Base-by-base conservation (phyloP, 208 protist genomes). In the Leishmania guyanensis region DNA sequence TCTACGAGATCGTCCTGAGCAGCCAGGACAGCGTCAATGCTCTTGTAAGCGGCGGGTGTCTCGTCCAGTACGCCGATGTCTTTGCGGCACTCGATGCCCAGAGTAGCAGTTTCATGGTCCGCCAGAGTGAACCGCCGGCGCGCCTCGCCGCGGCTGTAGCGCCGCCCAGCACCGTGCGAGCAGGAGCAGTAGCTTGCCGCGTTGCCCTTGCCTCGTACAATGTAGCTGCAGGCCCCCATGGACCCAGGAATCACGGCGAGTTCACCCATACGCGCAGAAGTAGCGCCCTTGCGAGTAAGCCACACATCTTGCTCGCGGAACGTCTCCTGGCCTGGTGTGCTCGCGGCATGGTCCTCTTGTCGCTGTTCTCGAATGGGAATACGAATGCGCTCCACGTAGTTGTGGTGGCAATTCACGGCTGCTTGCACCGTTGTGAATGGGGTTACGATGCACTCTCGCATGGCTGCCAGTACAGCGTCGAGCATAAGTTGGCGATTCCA, bases 381-480 rank as follows among this genome's bases (percentile, higher is more conserved):
- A 20, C 62, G 48, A 50, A 75, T 78, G 39, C 69, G 85, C 78
- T 97, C 91, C 36, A 97, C 87, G 84, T 98, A 98, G 85, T 98
- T 98, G 84, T 98, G 95, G 81, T 98, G 95, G 86, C 94, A 97
- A 87, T 98, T 98, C 36, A 98, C 89, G 12, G 91, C 93, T 22
- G 81, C 65, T 17, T 86, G 51, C 43, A 80, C 77, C n/a, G 86
- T 80, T 26, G 74, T 83, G 84, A 97, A 96, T 0, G 88, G 82
- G n/a, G 60, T 73, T 16, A 48, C 12, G 12, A 93, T 62, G 62
- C 78, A 74, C 26, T 58, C 78, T 5, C 91, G 88, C 82, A 97
- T 78, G 17, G 90, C 91, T 16, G 88, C 81, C 17, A 97, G 53
- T 9, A 96, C 88, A 43, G 75, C 77, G 53, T 95, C 87, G 71